phyloP scores from a whole-genome alignment of 805 yeast genomes.

The Metschnikowia shivogae region DNA sequence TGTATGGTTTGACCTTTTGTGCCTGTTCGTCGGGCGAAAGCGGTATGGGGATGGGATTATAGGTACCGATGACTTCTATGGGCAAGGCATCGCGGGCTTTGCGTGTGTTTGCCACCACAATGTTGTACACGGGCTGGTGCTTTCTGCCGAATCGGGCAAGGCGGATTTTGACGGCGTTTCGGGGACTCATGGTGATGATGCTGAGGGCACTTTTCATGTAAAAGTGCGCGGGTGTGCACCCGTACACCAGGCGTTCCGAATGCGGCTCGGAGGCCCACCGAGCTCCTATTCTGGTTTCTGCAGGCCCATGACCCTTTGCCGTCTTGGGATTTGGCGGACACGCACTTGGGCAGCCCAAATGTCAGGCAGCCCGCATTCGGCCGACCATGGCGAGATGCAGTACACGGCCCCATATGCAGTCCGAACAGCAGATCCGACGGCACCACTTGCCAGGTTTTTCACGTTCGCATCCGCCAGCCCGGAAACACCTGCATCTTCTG shows the following conservation, averaged over 20 bases:
- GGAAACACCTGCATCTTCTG: no score
- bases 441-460: no score
- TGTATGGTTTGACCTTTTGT: slow-evolving; percentile 56
- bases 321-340: no score
- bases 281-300: no score
- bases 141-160: slow-evolving; percentile 90
- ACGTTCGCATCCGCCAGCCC: no score
- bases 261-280: no score
- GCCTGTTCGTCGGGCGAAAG: slow-evolving; percentile 57
- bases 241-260: background rate
- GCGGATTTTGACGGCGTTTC: slow-evolving; percentile 68
- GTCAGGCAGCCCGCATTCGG: no score
- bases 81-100: slow-evolving; percentile 87
- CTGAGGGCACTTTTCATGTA: background rate
- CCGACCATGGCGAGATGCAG: no score
- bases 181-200: slow-evolving; percentile 12
- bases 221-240: background rate
- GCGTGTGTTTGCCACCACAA: slow-evolving; percentile 75
- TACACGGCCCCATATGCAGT: no score
- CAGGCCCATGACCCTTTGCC: no score
- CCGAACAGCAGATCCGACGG: no score
- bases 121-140: slow-evolving; percentile 84
- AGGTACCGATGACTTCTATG: slow-evolving; percentile 92
- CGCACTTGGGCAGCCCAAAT: no score
- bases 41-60: slow-evolving; percentile 77